Percentiles rank a stretch among this genome's conserved stretches.
These are phyloP conservation scores for Boletus fagicola DNA, from an alignment of 768 basidiomycete species.

Conservation along the genomic window DNA sequence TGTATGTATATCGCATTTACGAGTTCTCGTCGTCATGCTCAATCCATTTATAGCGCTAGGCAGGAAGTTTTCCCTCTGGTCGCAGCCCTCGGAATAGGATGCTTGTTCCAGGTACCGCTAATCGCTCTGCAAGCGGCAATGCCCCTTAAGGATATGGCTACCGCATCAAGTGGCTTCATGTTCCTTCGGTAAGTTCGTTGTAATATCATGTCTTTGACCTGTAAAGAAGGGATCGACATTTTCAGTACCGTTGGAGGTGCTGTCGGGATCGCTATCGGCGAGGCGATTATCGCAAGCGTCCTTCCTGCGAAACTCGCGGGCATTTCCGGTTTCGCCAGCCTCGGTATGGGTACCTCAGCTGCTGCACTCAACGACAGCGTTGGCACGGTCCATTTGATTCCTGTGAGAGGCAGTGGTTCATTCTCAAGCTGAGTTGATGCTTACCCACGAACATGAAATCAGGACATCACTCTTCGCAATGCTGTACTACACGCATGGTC, in stretches of 20 bases:
- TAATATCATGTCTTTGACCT: no score
- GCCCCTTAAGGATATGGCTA: constrained; percentile 86
- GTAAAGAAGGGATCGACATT: no score
- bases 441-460: neutral
- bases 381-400: constrained; percentile 37
- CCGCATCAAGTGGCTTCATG: constrained; percentile 54
- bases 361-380: no score
- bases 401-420: constrained; percentile 8
- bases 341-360: constrained; percentile 23
- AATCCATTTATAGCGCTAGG: no score
- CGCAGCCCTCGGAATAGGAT: constrained; percentile 63
- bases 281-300: constrained; percentile 66
- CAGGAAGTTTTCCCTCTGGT: constrained; percentile 66
- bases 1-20: no score
- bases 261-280: constrained; percentile 48
- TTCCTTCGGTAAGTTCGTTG: no score
- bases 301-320: constrained; percentile 32
- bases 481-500: constrained; percentile 63
- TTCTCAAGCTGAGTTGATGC: neutral
- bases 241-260: no score
- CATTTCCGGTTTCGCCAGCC: constrained; percentile 33
- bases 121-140: constrained; percentile 82
- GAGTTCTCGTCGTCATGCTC: no score
- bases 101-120: constrained; percentile 64
- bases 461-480: constrained; percentile 51